Percentiles rank a stretch among this genome's conserved stretches.
Conservation (phyloP, 2,329 filamentous ascomycete genomes). For the Aureobasidium sp. region DNA sequence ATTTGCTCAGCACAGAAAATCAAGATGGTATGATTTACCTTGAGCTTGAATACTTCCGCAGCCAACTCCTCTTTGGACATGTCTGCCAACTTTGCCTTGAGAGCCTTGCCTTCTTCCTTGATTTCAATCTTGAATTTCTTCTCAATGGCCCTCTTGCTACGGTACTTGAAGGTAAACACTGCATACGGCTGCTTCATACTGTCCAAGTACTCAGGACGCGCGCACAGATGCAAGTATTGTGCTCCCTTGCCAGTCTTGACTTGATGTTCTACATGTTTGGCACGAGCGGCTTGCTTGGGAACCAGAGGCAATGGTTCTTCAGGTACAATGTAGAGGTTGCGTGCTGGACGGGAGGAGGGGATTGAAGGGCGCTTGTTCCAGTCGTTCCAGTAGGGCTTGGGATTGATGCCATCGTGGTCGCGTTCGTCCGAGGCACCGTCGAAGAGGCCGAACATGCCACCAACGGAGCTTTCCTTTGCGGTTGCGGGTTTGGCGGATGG, state of each 20-base stretch:
- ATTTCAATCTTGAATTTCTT: constrained; percentile 28
- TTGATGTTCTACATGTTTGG: constrained; percentile 25
- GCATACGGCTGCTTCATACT: constrained; percentile 35
- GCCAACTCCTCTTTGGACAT: constrained; percentile 8
- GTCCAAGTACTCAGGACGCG: constrained; percentile 38
- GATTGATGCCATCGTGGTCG: neutral
- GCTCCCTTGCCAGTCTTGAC: constrained; percentile 31
- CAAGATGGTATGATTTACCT: neutral
- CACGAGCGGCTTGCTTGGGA: constrained; percentile 11
- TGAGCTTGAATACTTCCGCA: neutral
- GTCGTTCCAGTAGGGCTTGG: constrained; percentile 29
- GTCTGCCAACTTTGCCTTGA: constrained; percentile 11
- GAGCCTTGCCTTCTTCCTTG: constrained; percentile 16
- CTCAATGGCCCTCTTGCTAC: constrained; percentile 30
- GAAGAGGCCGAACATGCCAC: constrained; percentile 27
- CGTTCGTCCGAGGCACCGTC: constrained; percentile 28
- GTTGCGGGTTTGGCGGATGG: constrained; percentile 5
- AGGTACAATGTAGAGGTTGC: constrained; percentile 27
- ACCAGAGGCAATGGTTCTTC: constrained; percentile 26
- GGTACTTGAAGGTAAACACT: constrained; percentile 44
- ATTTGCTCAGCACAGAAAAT: too few relatives aligned
- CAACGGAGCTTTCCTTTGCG: constrained; percentile 16
- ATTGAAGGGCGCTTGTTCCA: constrained; percentile 20
- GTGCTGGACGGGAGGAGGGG: constrained; percentile 8
- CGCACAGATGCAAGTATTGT: constrained; percentile 32